Evolutionary conservation across 2,329 filamentous ascomycete species (phyloP), one percentile per base, ranked within the genome.

Genomic region (Clonostachys sp.): DNA sequence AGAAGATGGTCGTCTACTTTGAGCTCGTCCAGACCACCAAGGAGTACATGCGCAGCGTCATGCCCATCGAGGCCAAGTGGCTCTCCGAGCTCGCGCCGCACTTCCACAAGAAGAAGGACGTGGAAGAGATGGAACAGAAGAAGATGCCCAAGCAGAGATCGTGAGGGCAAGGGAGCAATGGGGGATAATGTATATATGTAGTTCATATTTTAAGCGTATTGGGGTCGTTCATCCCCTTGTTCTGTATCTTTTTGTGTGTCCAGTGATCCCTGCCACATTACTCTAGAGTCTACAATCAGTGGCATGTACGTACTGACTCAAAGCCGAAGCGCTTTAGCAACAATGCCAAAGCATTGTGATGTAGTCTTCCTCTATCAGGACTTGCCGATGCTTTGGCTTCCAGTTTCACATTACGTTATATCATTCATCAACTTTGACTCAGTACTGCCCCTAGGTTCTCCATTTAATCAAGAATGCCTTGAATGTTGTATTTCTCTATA

Each of bases 51-150:
- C 77, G 92, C 20, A 89, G 83, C 58, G 87, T 87, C 49, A 85
- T 96, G 75, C 91, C 91, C 1, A 80, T 97, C 45, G 84, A 95
- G 60, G 75, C 87, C 0, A 83, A 84, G 61, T 96, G 91, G 91
- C 64, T 99, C 57, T 80, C 83, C 7, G 92, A 97, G 67, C 82
- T 94, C 51, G 94, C 94, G 51, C 92, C 92, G 52, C 94, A 97
- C 71, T 96, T 91, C 61, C 89, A 96, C 65, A 96, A 95, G 71
- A 87, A 88, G 71, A 87, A 90, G 69, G 91, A 96, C 61, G 65
- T 96, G 39, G 92, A 96, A 60, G 84, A 78, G 16, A 62, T 96
- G 56, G 89, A 90, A 60, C 87, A 89, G 50, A 88, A 81, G 71
- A 95, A 70, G 57, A 71, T 71, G 68, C 69, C 68, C 3, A 70